phyloP scores from a whole-genome alignment of 495 filamentous ascomycete genomes.

The Penicillium herquei region DNA sequence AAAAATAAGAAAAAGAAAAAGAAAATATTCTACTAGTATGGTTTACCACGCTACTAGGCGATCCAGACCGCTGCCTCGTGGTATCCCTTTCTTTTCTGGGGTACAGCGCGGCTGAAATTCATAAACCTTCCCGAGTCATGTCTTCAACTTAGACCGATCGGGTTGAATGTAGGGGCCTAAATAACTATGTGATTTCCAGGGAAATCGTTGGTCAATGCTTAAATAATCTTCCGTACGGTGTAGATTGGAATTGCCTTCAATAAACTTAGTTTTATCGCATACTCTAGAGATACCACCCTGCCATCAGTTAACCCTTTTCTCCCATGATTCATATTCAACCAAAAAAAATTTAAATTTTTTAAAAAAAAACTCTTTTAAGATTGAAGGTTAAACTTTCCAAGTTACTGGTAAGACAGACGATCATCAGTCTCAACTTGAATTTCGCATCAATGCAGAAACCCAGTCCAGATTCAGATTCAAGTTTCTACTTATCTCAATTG shows the following conservation, averaged over 20 bases:
- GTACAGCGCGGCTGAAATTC: constrained; percentile 6
- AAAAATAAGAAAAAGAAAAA: too few species aligned
- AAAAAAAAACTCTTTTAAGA: too few species aligned
- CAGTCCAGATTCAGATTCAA: neutral
- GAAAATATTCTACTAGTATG: too few species aligned
- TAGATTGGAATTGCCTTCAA: neutral
- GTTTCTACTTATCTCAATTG: neutral
- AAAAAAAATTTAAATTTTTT: too few species aligned
- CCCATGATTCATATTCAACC: too few species aligned
- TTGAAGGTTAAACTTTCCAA: neutral
- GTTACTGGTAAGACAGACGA: neutral
- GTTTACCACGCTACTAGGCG: neutral
- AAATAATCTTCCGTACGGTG: neutral
- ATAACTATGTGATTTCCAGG: too few species aligned
- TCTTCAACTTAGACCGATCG: neutral
- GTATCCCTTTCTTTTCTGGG: constrained; percentile 1
- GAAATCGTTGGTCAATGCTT: neutral
- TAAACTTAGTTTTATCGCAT: too few species aligned
- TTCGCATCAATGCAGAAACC: neutral
- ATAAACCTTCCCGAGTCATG: constrained; percentile 11
- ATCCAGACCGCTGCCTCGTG: neutral
- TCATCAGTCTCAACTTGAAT: neutral
- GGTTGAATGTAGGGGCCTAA: neutral
- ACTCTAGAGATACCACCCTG: too few species aligned
- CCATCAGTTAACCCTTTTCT: too few species aligned